A percentile compares a stretch with the other conserved stretches of the same genome.
These are phyloP conservation scores for Septoria petroselini DNA, from an alignment of 2,329 filamentous ascomycete species.

Conservation along the genomic window DNA sequence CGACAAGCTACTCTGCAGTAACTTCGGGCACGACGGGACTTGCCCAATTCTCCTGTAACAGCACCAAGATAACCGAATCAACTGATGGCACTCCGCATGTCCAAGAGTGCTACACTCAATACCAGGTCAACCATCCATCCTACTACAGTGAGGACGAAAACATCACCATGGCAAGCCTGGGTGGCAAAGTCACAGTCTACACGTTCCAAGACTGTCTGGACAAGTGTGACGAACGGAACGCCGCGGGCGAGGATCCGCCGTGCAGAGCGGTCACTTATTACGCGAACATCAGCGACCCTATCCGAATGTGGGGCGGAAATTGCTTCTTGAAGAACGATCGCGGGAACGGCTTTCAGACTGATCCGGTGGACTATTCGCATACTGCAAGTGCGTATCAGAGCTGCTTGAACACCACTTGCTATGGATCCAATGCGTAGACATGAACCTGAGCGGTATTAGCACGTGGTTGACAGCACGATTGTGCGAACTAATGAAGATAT, in stretches of 20 bases:
- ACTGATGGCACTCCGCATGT: conserved; percentile 8
- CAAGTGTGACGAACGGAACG: conserved; percentile 13
- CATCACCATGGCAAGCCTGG: too few relatives aligned
- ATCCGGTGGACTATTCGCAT: conserved; percentile 17
- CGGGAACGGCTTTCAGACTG: conserved; percentile 4
- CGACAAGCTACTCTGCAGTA: conserved; percentile 9
- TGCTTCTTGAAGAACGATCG: conserved; percentile 25
- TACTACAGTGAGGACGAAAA: too few relatives aligned
- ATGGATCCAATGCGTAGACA: conserved; percentile 4
- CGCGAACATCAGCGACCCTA: conserved; percentile 15
- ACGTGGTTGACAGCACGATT: too few relatives aligned
- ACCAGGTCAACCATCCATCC: conserved; percentile 7
- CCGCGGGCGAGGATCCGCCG: conserved; percentile 2
- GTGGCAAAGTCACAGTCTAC: conserved; percentile 18
- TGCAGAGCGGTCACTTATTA: conserved; percentile 22
- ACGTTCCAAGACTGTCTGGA: conserved; percentile 18
- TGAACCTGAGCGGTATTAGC: too few relatives aligned
- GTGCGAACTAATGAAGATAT: too few relatives aligned
- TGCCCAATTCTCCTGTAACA: conserved; percentile 19
- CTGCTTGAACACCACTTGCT: conserved; percentile 19
- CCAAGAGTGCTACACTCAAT: conserved; percentile 19
- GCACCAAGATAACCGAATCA: conserved; percentile 8
- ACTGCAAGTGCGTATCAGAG: conserved; percentile 17
- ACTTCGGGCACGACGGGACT: conserved; percentile 20
- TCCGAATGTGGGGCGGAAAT: conserved; percentile 18